Base-by-base conservation (phyloP, 148 eudicot genomes). In the Dysphania ambrosioides region DNA sequence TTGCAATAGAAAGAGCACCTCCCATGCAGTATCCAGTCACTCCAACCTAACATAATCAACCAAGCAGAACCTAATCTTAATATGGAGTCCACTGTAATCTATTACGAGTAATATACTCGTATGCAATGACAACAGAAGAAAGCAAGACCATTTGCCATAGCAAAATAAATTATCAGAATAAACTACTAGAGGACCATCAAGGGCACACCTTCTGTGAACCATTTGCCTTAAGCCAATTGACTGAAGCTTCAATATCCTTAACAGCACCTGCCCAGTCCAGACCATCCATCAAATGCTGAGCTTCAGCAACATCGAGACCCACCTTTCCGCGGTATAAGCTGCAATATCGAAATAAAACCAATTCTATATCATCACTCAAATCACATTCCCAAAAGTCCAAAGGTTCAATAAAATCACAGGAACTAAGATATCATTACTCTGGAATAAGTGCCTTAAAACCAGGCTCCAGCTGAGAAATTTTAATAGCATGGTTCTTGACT, bases 1-100 rank as follows among this genome's bases (percentile, higher is more conserved):
- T 88, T 27, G 95, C 90, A 80, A 94, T 88, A 32, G 98, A 82
- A 21, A 91, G 90, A 53, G 98, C 98, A 70, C 97, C 97, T 76
- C 98, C 98, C 98, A 93, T 93, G 80, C 98, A 93, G 78, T 86
- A 93, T 73, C 98, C 98, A 66, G 95, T 91, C 51, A 91, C 95
- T 67, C 98, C 97, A 78, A 89, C 90, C 98, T 93, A 78, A 68
- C 59, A 31, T 70, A 38, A 69, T 11, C 2, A 64, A 18, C 5
- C 47, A 47, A 62, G 36, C 15, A 32, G 18, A 47, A 21, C 38
- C 3, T 30, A 0, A 65, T 36, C 13, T 35, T 18, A 34, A n/a
- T 27, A 64, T 34, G 44, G 59, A 29, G 27, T 12, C n/a, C 16
- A 27, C 15, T 32, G 49, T n/a, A n/a, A 35, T 34, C 13, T 60